Conservation (phyloP, 1,139 yeast genomes). For the Yamadazyma trypodendri region DNA sequence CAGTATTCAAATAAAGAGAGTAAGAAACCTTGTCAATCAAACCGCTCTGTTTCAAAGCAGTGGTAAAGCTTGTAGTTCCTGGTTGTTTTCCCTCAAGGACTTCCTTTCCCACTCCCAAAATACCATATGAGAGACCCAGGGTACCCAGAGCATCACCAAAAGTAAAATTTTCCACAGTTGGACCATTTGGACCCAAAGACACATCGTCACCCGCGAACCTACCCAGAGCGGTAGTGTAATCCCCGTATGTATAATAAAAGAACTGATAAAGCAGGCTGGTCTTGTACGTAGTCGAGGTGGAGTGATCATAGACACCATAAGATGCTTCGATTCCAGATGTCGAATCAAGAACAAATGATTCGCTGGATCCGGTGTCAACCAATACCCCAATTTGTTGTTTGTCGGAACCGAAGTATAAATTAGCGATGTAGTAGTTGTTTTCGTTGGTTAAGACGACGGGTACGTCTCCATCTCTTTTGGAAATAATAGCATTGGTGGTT, state of each 20-base stretch:
- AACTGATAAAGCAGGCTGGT: constrained; percentile 31
- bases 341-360: constrained; percentile 22
- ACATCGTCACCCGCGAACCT: constrained; percentile 52
- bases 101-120: constrained; percentile 49
- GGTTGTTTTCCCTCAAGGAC: constrained; percentile 2
- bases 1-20: constrained; percentile 29
- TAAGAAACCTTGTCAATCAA: constrained; percentile 27
- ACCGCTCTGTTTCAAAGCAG: constrained; percentile 24
- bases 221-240: constrained; percentile 59
- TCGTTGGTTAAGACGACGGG: no score
- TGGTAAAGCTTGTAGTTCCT: constrained; percentile 26
- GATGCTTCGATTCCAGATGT: neutral
- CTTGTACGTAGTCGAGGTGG: constrained; percentile 22
- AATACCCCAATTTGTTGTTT: constrained; percentile 18
- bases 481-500: no score
- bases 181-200: constrained; percentile 3
- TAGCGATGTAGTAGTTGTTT: constrained; percentile 47
- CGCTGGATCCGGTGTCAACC: constrained; percentile 33
- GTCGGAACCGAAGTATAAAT: constrained; percentile 34
- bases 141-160: constrained; percentile 10
- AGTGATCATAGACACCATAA: constrained; percentile 6
- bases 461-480: no score
- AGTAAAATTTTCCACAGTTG: constrained; percentile 3
- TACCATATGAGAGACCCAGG: constrained; percentile 25
- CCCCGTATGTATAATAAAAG: constrained; percentile 55